phyloP scores from a whole-genome alignment of 2,329 filamentous ascomycete genomes.

The Phaeosphaeriaceae sp. region DNA sequence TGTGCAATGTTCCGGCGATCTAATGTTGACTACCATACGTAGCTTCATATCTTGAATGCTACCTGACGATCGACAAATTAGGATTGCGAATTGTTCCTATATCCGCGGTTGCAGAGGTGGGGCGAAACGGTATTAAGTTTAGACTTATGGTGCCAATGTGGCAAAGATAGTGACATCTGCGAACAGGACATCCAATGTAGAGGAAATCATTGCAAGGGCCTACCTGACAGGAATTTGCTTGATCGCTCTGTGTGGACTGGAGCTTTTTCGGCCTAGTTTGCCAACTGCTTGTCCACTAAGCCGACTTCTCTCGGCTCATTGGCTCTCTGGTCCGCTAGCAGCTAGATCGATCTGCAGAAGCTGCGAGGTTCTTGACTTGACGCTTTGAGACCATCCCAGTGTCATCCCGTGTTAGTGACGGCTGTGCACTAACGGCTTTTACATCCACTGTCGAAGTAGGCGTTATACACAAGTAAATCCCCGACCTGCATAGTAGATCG shows the following conservation, averaged over 20 bases:
- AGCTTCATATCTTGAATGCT: slow-evolving; percentile 15
- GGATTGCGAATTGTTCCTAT: too few relatives aligned
- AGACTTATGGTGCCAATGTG: too few relatives aligned
- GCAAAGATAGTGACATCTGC: slow-evolving; percentile 7
- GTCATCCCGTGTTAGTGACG: slow-evolving; percentile 33
- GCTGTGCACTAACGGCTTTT: slow-evolving; percentile 34
- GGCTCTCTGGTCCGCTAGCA: slow-evolving; percentile 41
- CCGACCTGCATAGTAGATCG: slow-evolving; percentile 38
- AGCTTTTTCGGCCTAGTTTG: slow-evolving; percentile 38
- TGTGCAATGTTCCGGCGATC: slow-evolving; percentile 19
- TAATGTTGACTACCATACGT: slow-evolving; percentile 16
- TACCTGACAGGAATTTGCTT: slow-evolving; percentile 20
- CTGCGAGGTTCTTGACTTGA: slow-evolving; percentile 36
- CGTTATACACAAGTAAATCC: slow-evolving; percentile 40
- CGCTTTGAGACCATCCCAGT: slow-evolving; percentile 38
- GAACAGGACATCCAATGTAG: slow-evolving; percentile 3
- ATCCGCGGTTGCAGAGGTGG: too few relatives aligned
- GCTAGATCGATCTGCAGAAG: slow-evolving; percentile 41
- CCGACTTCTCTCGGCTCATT: slow-evolving; percentile 44
- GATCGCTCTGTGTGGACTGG: slow-evolving; percentile 31
- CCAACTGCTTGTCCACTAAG: slow-evolving; percentile 31
- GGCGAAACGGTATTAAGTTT: too few relatives aligned
- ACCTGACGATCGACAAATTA: too few relatives aligned
- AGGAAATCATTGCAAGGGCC: neutral
- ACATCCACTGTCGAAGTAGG: slow-evolving; percentile 27